Evolutionary conservation across 371 early-diverging fungal species (phyloP), one percentile per base, ranked within the genome.

Genomic region (Antonospora locustae): DNA sequence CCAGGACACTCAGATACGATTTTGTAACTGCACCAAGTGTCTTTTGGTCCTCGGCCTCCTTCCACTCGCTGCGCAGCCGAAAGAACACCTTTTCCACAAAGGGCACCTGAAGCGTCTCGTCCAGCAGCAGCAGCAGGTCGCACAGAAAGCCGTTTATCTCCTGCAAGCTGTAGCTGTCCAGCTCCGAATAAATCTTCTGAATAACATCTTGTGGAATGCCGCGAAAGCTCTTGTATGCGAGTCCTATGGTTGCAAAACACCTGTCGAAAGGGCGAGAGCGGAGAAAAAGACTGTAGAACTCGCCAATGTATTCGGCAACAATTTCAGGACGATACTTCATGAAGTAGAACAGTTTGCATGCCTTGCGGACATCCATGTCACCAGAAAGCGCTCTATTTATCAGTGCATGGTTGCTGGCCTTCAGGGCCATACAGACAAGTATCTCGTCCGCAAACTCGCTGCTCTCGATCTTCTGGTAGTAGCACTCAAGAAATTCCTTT

Each of bases 211-310:
- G 28, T 14, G 68, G 64, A 52, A 58, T 12, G 30, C 48, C 16
- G 12, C 62, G 58, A 12, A 67, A 17, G 46, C 40, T 58, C 19
- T 44, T 50, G n/a, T n/a, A n/a, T n/a, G n/a, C n/a, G n/a, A n/a
- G n/a, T n/a, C n/a, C n/a, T n/a, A 67, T 29, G 32, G 63, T 63
- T 1, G 63, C 37, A 55, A 67, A 67, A 28, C 67, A 67, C 24
- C 67, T 48, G 45, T 67, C 63, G 40, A 67, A 67, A 2, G 67
- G 67, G 3, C 22, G 32, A 14, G 37, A 53, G 27, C 17, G 11
- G 12, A 63, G n/a, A 50, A 67, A 67, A 3, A 25, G 20, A 7
- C 29, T 43, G 24, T 41, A 49, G 28, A 40, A 67, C 3, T 24
- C 12, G 4, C 19, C 16, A 27, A 47, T 16, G 43, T 58, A 49